Base-by-base conservation (phyloP, 768 basidiomycete genomes). In the Phylloporus sp. region DNA sequence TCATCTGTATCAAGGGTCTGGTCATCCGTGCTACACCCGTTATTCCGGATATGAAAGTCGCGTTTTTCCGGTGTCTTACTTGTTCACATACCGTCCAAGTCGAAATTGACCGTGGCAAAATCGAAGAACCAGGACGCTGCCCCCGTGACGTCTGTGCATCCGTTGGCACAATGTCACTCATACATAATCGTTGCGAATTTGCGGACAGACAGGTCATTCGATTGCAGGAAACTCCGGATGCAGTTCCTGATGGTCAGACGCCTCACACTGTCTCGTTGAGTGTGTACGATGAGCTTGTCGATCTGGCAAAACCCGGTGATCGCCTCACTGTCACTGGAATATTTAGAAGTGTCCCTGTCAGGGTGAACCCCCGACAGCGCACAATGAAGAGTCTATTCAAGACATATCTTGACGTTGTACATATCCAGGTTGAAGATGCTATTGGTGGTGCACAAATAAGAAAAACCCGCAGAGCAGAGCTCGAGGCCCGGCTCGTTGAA, bases 11-110 rank as follows among this genome's bases (percentile, higher is more conserved):
- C 73, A 97, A 95, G 68, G 97, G 97, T 51, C 83, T 99, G 7
- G 93, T 98, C 61, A 98, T 99, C 54, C 88, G 97, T 22, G 91
- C 95, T 0, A 97, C 97, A 0, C 92, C 95, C 11, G 89, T 99
- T 62, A 97, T 98, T 53, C 97, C 97, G 4, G 97, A 99, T 71
- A 98, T 99, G 97, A 95, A 95, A 72, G 84, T 84, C 58, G 97
- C 95, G 20, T 98, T 99, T 76, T 99, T 99, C 81, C 89, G 95
- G 49, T 99, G 97, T 72, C 76, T 91, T 24, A 88, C 87, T 32
- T 99, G 97, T 68, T 88, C 88, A 35, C 97, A 98, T 70, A 97
- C 97, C n/a, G 85, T 93, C 8, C 93, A 93, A 65, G 90, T 92
- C 55, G 94, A 97, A 64, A 97, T 98, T 45, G 95, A 97, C 69